These are phyloP conservation scores for Aspergillus fructus DNA, from an alignment of 2,329 filamentous ascomycete species.

Conservation along the genomic window DNA sequence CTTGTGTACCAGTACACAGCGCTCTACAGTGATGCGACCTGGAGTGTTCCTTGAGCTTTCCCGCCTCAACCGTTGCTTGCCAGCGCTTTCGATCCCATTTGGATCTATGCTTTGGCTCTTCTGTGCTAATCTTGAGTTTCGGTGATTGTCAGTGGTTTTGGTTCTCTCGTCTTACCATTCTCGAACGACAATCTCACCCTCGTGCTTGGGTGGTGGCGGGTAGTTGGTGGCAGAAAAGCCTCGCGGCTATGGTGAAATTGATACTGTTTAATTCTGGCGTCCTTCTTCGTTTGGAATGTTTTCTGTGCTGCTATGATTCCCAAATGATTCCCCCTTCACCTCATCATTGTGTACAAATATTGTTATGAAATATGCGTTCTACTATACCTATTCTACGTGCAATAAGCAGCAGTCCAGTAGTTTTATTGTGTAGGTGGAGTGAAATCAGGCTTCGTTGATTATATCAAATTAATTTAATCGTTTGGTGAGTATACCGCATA, in stretches of 20 bases:
- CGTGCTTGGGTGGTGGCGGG: background rate
- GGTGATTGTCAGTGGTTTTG: background rate
- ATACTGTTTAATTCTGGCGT: background rate
- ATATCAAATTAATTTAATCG: no score
- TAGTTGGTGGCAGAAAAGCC: background rate
- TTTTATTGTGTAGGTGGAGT: background rate
- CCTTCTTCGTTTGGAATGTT: background rate
- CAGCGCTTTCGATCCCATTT: no score
- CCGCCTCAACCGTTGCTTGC: no score
- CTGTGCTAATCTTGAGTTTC: no score
- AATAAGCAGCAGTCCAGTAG: background rate
- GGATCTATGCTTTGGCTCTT: no score
- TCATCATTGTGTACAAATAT: slow-evolving; percentile 20
- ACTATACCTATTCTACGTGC: background rate
- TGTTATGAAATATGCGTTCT: background rate
- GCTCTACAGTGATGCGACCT: no score
- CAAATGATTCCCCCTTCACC: slow-evolving; percentile 19
- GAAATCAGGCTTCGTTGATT: background rate
- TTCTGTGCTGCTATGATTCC: slow-evolving; percentile 14
- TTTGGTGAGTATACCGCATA: no score
- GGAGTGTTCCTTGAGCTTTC: no score
- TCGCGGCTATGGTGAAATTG: background rate
- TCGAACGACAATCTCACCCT: background rate
- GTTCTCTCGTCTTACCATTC: background rate
- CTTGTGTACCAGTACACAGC: no score